Evolutionary conservation across 345 rosid species (phyloP).

Genomic region (Eucalyptus pauciflora): DNA sequence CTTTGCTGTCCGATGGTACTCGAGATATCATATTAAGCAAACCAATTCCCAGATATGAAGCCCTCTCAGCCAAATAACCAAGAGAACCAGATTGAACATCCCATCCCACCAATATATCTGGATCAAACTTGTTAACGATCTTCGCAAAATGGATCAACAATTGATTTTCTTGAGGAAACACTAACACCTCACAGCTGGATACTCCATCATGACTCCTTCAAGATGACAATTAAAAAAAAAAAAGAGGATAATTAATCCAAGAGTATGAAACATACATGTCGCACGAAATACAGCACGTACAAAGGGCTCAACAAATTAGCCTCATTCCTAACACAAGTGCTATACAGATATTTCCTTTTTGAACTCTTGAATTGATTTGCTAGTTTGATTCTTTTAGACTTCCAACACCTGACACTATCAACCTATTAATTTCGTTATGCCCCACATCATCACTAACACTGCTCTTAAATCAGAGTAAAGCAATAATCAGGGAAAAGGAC

Average conservation of each 20-base stretch:
- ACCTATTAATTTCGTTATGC: background rate
- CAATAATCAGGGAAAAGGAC: background rate
- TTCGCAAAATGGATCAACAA: slow-evolving; percentile 43
- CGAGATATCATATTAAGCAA: slow-evolving; percentile 72
- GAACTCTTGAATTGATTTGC: background rate
- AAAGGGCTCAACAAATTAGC: background rate
- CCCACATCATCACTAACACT: background rate
- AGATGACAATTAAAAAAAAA: background rate
- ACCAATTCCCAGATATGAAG: slow-evolving; percentile 82
- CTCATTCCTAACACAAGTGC: background rate
- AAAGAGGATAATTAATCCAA: background rate
- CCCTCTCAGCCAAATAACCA: slow-evolving; percentile 95
- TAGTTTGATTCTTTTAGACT: background rate
- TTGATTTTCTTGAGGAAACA: slow-evolving; percentile 56
- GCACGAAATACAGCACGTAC: background rate
- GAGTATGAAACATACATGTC: background rate
- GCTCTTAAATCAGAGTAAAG: background rate
- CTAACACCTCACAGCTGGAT: slow-evolving; percentile 40
- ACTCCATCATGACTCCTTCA: slow-evolving; percentile 70
- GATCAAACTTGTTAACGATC: slow-evolving; percentile 49
- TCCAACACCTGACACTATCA: background rate
- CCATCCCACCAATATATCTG: slow-evolving; percentile 90
- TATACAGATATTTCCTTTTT: background rate
- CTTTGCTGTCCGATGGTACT: slow-evolving; percentile 37
- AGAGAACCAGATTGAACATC: slow-evolving; percentile 89